Base-by-base conservation (phyloP, 257 asterid species). In the Solanum sejunctum region DNA sequence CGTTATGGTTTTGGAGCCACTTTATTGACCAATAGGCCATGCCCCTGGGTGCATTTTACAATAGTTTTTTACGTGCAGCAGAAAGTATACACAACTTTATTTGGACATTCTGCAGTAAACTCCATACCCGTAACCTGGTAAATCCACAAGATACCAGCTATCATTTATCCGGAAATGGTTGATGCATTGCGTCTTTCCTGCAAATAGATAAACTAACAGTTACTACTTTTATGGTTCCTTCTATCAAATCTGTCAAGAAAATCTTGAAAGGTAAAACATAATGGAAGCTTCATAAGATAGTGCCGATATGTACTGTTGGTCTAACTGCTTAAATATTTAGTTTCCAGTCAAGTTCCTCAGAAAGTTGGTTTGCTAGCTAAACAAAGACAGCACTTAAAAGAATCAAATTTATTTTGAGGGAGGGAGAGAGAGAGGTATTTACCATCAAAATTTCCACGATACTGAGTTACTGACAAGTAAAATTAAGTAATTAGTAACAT, bases 121-220 rank as follows among this genome's bases (percentile, higher is more conserved):
- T 86, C 17, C 77, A 64, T 93, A 96, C 98, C 99, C 99, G 83
- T 95, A 97, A 84, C 99, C 98, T n/a, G 99, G 98, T 88, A 97
- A 92, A 89, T 97, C 99, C 84, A 94, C 99, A 75, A 97, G 94
- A 89, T 95, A 92, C 98, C 98, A 97, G 92, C 94, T 90, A 72
- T 92, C 95, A 28, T 95, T 95, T 10, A 97, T 91, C 84, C 93
- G 94, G 79, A 97, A 97, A 91, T 97, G 99, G 92, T 97, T 97
- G 90, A 97, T 97, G 89, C 99, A 97, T 85, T 97, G 99, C 43
- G 98, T 97, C 92, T 97, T 97, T 83, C 99, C 99, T 97, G 97
- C 89, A 92, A 89, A 69, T 60, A 80, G 49, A n/a, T 67, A 81
- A 77, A 54, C 67, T 7, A 41, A 16, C 21, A 56, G 61, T 36